These are phyloP conservation scores for Penicillium rolfsii DNA, from an alignment of 2,329 filamentous ascomycete species.

Conservation along the genomic window DNA sequence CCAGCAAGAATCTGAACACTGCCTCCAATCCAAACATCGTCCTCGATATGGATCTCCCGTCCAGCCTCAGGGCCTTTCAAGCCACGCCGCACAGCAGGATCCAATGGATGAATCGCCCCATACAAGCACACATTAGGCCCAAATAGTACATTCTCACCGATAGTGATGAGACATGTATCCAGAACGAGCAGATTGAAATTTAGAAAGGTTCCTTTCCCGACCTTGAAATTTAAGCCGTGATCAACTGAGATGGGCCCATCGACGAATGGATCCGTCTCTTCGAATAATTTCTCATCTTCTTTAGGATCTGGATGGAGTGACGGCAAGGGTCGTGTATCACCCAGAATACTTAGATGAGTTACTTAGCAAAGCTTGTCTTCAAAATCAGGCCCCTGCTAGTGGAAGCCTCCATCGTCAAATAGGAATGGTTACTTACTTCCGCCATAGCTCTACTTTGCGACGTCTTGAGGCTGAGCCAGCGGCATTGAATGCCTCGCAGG, in stretches of 20 bases:
- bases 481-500: constrained; percentile 33
- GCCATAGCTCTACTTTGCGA: constrained; percentile 31
- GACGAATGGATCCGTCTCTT: constrained; percentile 53
- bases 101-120: constrained; percentile 57
- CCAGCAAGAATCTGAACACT: constrained; percentile 50
- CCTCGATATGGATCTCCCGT: constrained; percentile 52
- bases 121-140: constrained; percentile 58
- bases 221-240: constrained; percentile 67
- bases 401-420: too few relatives aligned
- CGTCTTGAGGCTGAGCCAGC: constrained; percentile 29
- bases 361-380: not conserved
- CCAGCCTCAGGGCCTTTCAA: constrained; percentile 55
- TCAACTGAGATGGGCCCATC: constrained; percentile 66
- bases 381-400: not conserved
- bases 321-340: constrained; percentile 31
- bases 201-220: constrained; percentile 52
- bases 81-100: constrained; percentile 50
- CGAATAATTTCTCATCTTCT: constrained; percentile 29
- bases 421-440: constrained; percentile 24
- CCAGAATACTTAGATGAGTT: constrained; percentile 23
- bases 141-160: constrained; percentile 57
- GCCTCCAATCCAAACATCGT: constrained; percentile 55
- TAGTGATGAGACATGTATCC: constrained; percentile 57
- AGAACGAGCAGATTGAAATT: constrained; percentile 63
- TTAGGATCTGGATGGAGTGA: constrained; percentile 23